Evolutionary conservation across 2,329 filamentous ascomycete species (phyloP).

Genomic region (Calonectria hawksworthii): DNA sequence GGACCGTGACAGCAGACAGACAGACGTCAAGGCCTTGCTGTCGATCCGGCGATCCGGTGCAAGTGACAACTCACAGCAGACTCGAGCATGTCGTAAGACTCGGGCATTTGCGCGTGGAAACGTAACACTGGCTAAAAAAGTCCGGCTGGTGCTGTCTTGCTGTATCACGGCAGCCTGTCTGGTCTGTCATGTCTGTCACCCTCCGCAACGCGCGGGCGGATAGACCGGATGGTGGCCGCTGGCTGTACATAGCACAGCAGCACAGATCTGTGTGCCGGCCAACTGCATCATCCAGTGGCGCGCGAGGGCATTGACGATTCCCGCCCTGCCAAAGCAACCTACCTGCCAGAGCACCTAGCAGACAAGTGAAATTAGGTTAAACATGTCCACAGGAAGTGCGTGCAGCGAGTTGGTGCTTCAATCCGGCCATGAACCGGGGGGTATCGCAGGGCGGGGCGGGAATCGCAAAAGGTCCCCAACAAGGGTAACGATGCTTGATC

Average conservation of each 20-base stretch:
- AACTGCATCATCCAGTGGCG: background rate
- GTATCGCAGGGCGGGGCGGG: background rate
- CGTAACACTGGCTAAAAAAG: background rate
- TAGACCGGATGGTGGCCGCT: background rate
- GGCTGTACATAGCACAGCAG: background rate
- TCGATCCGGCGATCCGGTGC: conserved; percentile 7
- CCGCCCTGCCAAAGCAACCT: conserved; percentile 1
- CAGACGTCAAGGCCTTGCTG: background rate
- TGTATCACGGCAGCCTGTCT: background rate
- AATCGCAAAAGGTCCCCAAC: conserved; percentile 17
- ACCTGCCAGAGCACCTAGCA: background rate
- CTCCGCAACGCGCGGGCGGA: background rate
- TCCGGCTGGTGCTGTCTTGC: background rate
- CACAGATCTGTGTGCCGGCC: background rate
- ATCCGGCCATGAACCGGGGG: background rate
- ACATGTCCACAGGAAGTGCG: conserved; percentile 4
- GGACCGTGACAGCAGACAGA: background rate
- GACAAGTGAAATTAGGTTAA: background rate
- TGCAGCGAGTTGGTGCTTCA: conserved; percentile 10
- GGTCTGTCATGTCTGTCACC: background rate
- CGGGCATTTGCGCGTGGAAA: background rate
- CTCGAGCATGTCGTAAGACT: background rate
- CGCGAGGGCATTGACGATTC: background rate
- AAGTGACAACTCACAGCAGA: conserved; percentile 1
- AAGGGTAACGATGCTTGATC: conserved; percentile 2